phyloP scores from a whole-genome alignment of 2,329 filamentous ascomycete species.

The Delphinella strobiligena region DNA sequence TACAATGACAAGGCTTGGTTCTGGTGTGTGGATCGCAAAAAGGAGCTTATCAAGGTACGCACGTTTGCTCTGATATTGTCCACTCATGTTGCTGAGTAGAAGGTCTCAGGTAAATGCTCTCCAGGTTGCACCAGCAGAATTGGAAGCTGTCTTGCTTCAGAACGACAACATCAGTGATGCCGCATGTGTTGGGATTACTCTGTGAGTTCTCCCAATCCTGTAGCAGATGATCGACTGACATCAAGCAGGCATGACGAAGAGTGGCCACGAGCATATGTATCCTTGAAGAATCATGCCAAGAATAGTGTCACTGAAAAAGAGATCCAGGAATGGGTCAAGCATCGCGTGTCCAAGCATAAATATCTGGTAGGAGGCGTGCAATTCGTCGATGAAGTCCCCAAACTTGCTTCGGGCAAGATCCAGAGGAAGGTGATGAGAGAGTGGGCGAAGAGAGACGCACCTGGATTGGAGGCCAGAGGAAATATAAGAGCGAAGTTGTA shows the following conservation, averaged over 20 bases:
- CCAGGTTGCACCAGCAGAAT: conserved; percentile 21
- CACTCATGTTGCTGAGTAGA: conserved; percentile 11
- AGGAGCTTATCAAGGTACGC: conserved; percentile 26
- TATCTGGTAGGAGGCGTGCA: conserved; percentile 30
- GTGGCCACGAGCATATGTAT: conserved; percentile 22
- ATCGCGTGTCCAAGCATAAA: conserved; percentile 28
- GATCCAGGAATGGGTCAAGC: conserved; percentile 24
- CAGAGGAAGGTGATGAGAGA: conserved; percentile 45
- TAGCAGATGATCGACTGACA: too few relatives aligned
- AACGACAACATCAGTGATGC: conserved; percentile 16
- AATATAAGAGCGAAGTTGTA: conserved; percentile 7
- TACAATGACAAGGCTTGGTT: conserved; percentile 29
- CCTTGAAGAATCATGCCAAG: conserved; percentile 17
- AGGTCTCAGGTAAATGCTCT: conserved; percentile 16
- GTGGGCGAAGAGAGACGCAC: conserved; percentile 43
- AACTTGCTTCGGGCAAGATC: conserved; percentile 48
- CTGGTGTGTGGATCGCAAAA: conserved; percentile 21
- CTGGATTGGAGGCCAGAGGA: conserved; percentile 15
- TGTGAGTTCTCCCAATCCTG: conserved; percentile 27
- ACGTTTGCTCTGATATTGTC: conserved; percentile 32
- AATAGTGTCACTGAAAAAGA: conserved; percentile 20
- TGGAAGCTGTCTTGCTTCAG: conserved; percentile 18
- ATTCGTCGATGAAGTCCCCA: conserved; percentile 46
- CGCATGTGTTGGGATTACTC: conserved; percentile 15
- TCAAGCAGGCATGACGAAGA: conserved; percentile 24